Conservation (phyloP, 2,329 filamentous ascomycete species). For the Didymella segeticola region DNA sequence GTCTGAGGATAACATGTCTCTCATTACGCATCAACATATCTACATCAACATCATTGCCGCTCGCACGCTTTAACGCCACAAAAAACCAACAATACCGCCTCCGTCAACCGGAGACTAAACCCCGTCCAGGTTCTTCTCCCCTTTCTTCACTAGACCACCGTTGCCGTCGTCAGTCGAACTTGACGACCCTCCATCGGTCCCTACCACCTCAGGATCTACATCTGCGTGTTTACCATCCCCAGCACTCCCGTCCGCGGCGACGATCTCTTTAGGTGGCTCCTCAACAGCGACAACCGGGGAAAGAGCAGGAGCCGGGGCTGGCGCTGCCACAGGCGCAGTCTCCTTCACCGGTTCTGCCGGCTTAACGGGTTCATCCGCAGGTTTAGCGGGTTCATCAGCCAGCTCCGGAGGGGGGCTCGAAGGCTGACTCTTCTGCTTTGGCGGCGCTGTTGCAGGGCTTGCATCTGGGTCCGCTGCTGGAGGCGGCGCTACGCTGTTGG, state of each 20-base stretch:
- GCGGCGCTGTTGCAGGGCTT: conserved; percentile 26
- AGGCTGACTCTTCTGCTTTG: conserved; percentile 16
- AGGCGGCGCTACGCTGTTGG: conserved; percentile 15
- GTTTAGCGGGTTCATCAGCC: conserved; percentile 1
- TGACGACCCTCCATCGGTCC: background rate
- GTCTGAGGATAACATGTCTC: background rate
- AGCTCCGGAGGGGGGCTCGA: conserved; percentile 2
- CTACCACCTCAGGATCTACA: background rate
- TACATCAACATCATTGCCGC: background rate
- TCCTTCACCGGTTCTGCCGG: background rate
- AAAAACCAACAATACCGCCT: background rate
- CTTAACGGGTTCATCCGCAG: background rate
- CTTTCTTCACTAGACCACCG: conserved; percentile 4
- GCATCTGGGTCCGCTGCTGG: conserved; percentile 24
- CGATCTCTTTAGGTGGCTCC: background rate
- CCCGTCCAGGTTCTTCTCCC: conserved; percentile 3
- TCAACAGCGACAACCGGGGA: conserved; percentile 7
- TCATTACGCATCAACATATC: conserved; percentile 2
- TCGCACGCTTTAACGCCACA: conserved; percentile 1
- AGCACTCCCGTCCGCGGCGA: background rate
- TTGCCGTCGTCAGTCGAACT: conserved; percentile 7
- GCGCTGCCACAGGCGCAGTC: background rate
- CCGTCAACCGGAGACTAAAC: background rate
- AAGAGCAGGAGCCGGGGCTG: background rate
- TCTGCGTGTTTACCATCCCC: background rate